A percentile compares a stretch with the other conserved stretches of the same genome.
Evolutionary conservation across 306 rosid species (phyloP).

Genomic region (Cicer arietinum): DNA sequence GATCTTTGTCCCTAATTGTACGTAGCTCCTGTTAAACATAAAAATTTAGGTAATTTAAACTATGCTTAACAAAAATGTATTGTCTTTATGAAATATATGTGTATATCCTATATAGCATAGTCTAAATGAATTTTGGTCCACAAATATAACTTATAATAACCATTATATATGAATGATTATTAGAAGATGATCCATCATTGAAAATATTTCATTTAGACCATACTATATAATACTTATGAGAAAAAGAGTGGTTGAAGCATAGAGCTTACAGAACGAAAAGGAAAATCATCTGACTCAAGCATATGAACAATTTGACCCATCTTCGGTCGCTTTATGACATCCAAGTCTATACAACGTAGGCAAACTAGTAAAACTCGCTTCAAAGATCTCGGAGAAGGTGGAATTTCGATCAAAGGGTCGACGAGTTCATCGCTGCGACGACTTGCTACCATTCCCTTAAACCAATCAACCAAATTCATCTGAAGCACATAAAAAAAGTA

Average conservation of each 20-base stretch:
- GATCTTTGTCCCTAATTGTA: conserved; percentile 64
- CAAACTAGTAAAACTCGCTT: conserved; percentile 86
- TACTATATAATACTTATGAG: background rate
- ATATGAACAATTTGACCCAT: conserved; percentile 99
- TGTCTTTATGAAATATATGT: background rate
- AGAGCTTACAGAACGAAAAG: conserved; percentile 78
- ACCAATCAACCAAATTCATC: conserved; percentile 99
- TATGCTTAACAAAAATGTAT: conserved; percentile 10
- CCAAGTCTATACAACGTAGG: conserved; percentile 90
- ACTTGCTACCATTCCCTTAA: conserved; percentile 86
- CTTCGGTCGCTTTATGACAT: conserved; percentile 85
- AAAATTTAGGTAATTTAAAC: conserved; percentile 21
- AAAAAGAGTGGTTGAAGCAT: conserved; percentile 20
- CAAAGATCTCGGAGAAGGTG: conserved; percentile 76
- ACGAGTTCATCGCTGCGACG: conserved; percentile 85
- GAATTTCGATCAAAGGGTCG: conserved; percentile 78
- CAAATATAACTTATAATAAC: background rate
- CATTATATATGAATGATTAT: background rate
- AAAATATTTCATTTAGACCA: background rate
- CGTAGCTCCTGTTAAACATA: conserved; percentile 70
- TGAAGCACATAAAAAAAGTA: conserved; percentile 47
- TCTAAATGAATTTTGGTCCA: background rate
- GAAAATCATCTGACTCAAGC: conserved; percentile 97
- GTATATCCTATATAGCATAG: background rate
- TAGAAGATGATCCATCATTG: background rate